Evolutionary conservation across 2,329 filamentous ascomycete genomes (phyloP).

Genomic region (Fusarium aywerte): DNA sequence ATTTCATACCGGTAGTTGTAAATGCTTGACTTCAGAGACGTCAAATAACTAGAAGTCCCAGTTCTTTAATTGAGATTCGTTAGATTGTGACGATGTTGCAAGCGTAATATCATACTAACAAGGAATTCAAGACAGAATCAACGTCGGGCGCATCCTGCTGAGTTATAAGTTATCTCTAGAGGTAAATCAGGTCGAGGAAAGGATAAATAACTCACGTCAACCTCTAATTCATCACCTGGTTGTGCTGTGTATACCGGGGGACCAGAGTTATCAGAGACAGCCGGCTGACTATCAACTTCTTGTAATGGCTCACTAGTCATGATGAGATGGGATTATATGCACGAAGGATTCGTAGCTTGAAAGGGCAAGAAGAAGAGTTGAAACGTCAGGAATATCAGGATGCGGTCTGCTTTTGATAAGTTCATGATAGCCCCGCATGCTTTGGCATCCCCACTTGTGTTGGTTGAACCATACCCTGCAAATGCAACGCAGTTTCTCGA

Average conservation of each 20-base stretch:
- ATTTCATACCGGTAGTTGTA: constrained; percentile 15
- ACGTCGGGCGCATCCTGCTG: neutral
- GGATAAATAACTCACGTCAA: neutral
- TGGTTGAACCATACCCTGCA: neutral
- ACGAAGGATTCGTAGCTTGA: accelerated
- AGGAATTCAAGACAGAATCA: neutral
- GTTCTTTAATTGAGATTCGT: neutral
- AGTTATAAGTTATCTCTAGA: accelerated
- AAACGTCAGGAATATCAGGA: neutral
- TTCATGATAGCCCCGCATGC: neutral
- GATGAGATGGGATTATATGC: accelerated
- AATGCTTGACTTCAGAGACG: constrained; percentile 30
- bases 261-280: neutral
- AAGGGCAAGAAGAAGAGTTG: accelerated
- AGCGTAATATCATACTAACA: neutral
- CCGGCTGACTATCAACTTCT: neutral
- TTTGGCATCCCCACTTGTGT: neutral
- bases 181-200: accelerated
- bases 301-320: neutral
- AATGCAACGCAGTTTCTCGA: neutral
- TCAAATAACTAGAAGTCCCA: constrained; percentile 12
- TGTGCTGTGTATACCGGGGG: accelerated
- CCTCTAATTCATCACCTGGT: neutral
- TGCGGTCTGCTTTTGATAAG: neutral
- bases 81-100: accelerated